Conservation (phyloP, 139 green algal species). For the Pleodorina starrii region DNA sequence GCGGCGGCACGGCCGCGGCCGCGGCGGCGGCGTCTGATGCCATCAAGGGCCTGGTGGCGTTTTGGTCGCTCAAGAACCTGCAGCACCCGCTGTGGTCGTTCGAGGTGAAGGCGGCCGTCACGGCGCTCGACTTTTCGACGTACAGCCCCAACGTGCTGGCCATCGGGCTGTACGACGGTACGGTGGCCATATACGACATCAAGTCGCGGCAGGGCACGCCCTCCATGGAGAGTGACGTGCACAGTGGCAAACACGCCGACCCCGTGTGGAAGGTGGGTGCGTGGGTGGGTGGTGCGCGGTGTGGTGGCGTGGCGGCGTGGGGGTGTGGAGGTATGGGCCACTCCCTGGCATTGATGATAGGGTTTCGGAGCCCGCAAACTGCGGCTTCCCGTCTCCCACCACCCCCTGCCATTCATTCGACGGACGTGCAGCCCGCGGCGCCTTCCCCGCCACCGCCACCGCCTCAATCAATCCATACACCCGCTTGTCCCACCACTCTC, state of each 20-base stretch:
- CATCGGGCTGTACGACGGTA: slow-evolving; percentile 91
- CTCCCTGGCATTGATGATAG: too few relatives aligned
- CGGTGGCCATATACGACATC: slow-evolving; percentile 86
- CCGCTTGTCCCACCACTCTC: too few relatives aligned
- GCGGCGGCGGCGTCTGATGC: neutral
- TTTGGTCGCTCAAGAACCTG: slow-evolving; percentile 90
- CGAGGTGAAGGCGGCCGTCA: slow-evolving; percentile 74
- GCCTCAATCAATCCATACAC: too few relatives aligned
- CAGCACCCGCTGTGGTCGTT: slow-evolving; percentile 80
- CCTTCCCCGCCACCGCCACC: too few relatives aligned
- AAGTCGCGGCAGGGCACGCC: slow-evolving; percentile 62
- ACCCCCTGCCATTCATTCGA: too few relatives aligned
- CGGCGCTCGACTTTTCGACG: slow-evolving; percentile 79
- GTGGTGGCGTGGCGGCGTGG: too few relatives aligned
- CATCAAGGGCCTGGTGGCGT: slow-evolving; percentile 76
- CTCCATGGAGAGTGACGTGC: slow-evolving; percentile 69
- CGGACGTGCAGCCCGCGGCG: too few relatives aligned
- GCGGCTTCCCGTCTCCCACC: too few relatives aligned
- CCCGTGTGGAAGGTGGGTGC: slow-evolving; percentile 84
- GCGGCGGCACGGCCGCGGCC: neutral
- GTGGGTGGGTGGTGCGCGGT: neutral
- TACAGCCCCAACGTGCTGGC: slow-evolving; percentile 84
- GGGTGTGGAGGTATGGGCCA: too few relatives aligned
- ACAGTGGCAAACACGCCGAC: slow-evolving; percentile 80
- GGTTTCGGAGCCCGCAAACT: too few relatives aligned